phyloP scores from a whole-genome alignment of 1,139 yeast species.

The Suhomyces kunorum region DNA sequence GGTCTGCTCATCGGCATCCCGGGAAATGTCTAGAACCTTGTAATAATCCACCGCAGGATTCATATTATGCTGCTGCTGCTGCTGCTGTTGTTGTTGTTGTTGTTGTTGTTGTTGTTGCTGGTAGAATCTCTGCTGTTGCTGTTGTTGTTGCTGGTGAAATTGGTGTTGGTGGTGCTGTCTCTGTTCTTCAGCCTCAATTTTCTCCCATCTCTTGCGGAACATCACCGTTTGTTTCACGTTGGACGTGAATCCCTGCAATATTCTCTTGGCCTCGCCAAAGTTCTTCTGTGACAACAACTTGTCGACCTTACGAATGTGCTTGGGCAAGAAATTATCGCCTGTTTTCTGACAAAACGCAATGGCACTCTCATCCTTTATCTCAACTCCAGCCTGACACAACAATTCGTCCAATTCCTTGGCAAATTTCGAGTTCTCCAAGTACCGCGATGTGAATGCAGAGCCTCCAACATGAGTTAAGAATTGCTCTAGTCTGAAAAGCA shows the following conservation, averaged over 20 bases:
- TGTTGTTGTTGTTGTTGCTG: slow-evolving; percentile 36
- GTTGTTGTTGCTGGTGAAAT: slow-evolving; percentile 50
- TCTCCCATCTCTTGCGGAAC: slow-evolving; percentile 33
- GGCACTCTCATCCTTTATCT: slow-evolving; percentile 32
- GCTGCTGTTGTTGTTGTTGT: slow-evolving; percentile 47
- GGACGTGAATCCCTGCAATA: slow-evolving; percentile 30
- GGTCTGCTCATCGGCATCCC: slow-evolving; percentile 68
- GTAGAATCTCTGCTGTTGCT: slow-evolving; percentile 44
- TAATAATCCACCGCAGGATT: slow-evolving; percentile 74
- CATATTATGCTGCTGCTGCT: slow-evolving; percentile 38
- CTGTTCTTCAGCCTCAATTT: slow-evolving; percentile 27
- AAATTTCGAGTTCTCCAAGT: slow-evolving; percentile 19
- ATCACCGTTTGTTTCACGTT: slow-evolving; percentile 43
- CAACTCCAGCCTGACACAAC: slow-evolving; percentile 50
- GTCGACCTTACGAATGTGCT: slow-evolving; percentile 47
- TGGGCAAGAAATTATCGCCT: slow-evolving; percentile 45
- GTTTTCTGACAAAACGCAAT: slow-evolving; percentile 36
- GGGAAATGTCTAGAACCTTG: slow-evolving; percentile 68
- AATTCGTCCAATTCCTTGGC: slow-evolving; percentile 38
- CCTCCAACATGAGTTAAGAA: slow-evolving; percentile 19
- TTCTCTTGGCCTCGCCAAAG: slow-evolving; percentile 43
- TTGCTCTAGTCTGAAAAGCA: slow-evolving; percentile 24
- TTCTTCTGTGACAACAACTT: slow-evolving; percentile 40
- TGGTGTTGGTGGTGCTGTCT: slow-evolving; percentile 47
- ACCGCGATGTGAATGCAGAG: slow-evolving; percentile 11